Base-by-base conservation (phyloP, 1,139 yeast genomes). In the Nakaseomyces glabratus region DNA sequence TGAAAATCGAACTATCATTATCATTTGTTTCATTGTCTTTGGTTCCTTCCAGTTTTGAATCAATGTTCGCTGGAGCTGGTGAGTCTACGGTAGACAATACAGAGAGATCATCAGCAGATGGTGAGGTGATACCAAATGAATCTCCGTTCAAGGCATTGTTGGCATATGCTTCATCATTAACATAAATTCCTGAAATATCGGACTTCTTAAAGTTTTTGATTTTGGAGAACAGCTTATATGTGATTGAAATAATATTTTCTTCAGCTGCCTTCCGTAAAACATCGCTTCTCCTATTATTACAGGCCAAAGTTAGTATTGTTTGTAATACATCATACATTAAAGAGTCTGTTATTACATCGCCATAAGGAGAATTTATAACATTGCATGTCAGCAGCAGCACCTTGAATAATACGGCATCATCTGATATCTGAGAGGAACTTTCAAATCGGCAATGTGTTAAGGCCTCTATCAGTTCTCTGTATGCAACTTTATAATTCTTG, bases 381-480 rank as follows among this genome's bases (percentile, higher is more conserved):
- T 66, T 62, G 48, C 85, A 93, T 55, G 90, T 66, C 24, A 90
- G 63, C 29, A 81, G 66, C 45, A 93, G 69, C 16, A 93, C 93
- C 51, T 84, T 84, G 35, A 88, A 66, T 35, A 93, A 63, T 4
- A 93, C 93, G 0, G 94, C 84, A 52, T 93, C 98, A 59, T 93
- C 98, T 26, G 88, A 80, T 28, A 80, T 73, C 55, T 86, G 95
- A 53, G 88, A 96, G 0, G 93, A 82, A 1, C 95, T 95, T 61
- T 90, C 97, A 55, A 90, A 93, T 24, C 95, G 73, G 58, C 98
- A 90, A 52, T 86, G 95, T 0, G 97, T 84, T 39, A 93, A 69
- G 0, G 96, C 81, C 12, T 82, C 71, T 18, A 79, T 71, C 42
- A 61, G 69, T 62, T 56, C 72, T 56, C 54, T 73, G 53, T 48